Evolutionary conservation across 768 basidiomycete species (phyloP), one percentile per base, ranked within the genome.

Genomic region (Pleurotus salmoneostramineus): DNA sequence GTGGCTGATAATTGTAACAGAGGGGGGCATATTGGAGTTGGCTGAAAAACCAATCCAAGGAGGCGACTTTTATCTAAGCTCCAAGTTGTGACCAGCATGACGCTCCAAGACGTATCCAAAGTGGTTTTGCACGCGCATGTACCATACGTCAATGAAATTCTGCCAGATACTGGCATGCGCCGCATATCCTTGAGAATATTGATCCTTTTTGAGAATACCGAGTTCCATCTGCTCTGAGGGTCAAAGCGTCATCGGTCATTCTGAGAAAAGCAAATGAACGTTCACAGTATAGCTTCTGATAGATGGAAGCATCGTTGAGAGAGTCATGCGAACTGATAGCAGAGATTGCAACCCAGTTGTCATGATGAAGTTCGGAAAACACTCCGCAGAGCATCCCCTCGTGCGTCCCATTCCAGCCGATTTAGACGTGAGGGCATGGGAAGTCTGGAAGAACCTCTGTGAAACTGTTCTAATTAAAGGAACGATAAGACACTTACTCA

Each of bases 1-100:
- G 63, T 81, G 81, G 43, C 66, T 66, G 33, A 65, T 61, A 58
- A 80, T 76, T 10, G 72, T 63, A 40, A 72, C 68, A 15, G 52
- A 55, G 6, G 52, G 52, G n/a, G 52, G 52, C 52, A 55, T 32
- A 50, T 32, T 58, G 42, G 46, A 55, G 45, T 43, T 51, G 50
- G 50, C 61, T 61, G 63, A 14, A 35, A 27, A 27, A 1, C 21
- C 21, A 27, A 3, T 27, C 21, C 21, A 27, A 27, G 21, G 21
- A 27, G 21, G 21, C 21, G 21, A 1, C 21, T 27, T 27, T 27
- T 27, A 27, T 27, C 3, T 27, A 27, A 31, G 17, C 4, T 11
- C 14, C 35, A 7, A 36, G 11, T n/a, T 49, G 21, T n/a, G 5
- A 37, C 33, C 7, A 43, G 37, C 21, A 43, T n/a, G 7, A 45